Conservation (phyloP, 192 early-diverging fungal species). For the Phlyctochytrium arcticum region DNA sequence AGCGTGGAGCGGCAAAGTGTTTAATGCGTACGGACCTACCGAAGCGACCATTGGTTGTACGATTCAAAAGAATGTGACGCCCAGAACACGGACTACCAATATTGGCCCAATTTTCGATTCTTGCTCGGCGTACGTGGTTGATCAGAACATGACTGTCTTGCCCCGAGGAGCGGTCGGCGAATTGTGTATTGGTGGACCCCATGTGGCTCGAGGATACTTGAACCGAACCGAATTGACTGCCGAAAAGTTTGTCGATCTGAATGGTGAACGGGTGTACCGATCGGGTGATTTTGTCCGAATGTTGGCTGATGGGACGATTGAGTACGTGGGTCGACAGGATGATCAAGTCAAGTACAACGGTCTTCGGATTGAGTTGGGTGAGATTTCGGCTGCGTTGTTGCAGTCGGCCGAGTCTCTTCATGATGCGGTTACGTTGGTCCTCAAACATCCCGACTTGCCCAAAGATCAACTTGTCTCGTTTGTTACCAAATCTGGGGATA, state of each 20-base stretch:
- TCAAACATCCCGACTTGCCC: background rate
- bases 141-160: constrained; percentile 1
- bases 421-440: background rate
- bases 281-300: constrained; percentile 25
- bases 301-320: constrained; percentile 20
- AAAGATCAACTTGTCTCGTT: constrained; percentile 12
- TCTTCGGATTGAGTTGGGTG: constrained; percentile 25
- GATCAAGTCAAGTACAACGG: constrained; percentile 35
- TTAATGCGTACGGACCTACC: constrained; percentile 37
- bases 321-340: constrained; percentile 29
- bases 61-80: background rate
- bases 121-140: constrained; percentile 11
- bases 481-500: background rate
- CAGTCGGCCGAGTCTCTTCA: background rate
- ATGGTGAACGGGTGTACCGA: constrained; percentile 6
- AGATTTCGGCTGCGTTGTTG: constrained; percentile 1
- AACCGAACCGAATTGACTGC: constrained; percentile 23
- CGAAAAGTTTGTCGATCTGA: constrained; percentile 7
- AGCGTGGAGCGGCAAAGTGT: background rate
- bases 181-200: constrained; percentile 38
- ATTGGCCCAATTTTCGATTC: constrained; percentile 17
- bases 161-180: constrained; percentile 41
- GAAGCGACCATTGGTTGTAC: constrained; percentile 26
- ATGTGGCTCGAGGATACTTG: constrained; percentile 24
- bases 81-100: constrained; percentile 1